Base-by-base conservation (phyloP, 2,329 filamentous ascomycete species). In the Periconia macrospinosa region DNA sequence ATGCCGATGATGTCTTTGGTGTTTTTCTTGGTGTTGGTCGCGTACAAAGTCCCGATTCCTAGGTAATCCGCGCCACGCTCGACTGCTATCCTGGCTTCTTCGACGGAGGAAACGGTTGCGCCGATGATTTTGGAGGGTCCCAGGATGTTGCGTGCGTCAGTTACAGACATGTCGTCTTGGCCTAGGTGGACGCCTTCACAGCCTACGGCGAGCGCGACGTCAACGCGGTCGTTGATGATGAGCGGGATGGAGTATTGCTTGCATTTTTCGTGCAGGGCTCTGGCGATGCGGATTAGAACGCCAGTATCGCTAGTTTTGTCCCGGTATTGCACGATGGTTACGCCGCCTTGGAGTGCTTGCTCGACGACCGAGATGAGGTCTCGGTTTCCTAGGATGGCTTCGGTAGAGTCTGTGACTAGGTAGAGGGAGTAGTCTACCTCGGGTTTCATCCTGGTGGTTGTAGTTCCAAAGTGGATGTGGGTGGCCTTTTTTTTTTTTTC, bases 111-210 rank as follows among this genome's bases (percentile, higher is more conserved):
- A n/a, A 90, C 90, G 7, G 90, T 96, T 33, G 95, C 89, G 19
- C 94, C 93, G 57, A 97, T 92, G 65, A 96, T 93, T 49, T 90
- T 88, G 60, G 87, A 79, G 1, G 83, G 76, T 0, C 92, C 92
- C 0, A 97, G 82, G 2, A 97, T 74, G 19, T 76, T 80, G 53
- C 90, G 88, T 2, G 92, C 92, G 40, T 82, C 81, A 9, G 75
- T 67, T 27, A 90, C 72, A 54, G 85, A 86, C 80, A 96, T 87
- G 73, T 97, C 93, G 81, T 97, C 92, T 77, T 97, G 93, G 7
- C 94, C 94, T 47, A 97, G 84, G 72, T 97, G 94, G 9, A 96
- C 91, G 44, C 94, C 94, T 76, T 97, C 93, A 53, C 90, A 94
- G 13, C 86, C 90, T 42, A 92, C 83, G 14, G 91, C 92, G 17